Base-by-base conservation (phyloP, 139 green algal genomes). In the Nannochloris sp. region DNA sequence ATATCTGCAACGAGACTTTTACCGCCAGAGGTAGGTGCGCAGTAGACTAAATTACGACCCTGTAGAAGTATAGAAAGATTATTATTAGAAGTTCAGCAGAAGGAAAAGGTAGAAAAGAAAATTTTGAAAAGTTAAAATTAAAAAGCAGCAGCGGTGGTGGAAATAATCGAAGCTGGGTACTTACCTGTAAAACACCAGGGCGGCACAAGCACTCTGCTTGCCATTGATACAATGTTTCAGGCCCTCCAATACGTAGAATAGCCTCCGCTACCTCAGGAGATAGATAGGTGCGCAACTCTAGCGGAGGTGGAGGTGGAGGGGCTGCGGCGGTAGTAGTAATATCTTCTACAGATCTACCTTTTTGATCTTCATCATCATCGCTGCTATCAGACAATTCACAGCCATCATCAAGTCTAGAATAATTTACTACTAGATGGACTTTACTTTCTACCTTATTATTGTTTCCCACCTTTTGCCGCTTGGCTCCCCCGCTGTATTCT, bases 1-100 rank as follows among this genome's bases (percentile, higher is more conserved):
- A 95, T 62, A 60, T 96, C 88, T 2, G 89, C 87, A 3, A 96
- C 90, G 65, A 94, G 63, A 30, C 71, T 86, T 77, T 96, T 96
- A 33, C 90, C 90, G 14, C 87, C 86, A 37, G 74, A 87, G 31
- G 90, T 96, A 25, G 90, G 90, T 8, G 90, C 90, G 59, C 76
- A 88, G 82, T 91, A 95, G 36, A 96, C 81, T 54, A 96, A 63
- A 79, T 71, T 68, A 42, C 57, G 30, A 25, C 59, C 68, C 68
- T 75, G 65, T 24, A 57, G n/a, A 19, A 47, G n/a, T n/a, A 44
- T 19, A 12, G 24, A 60, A 34, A 30, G 29, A 12, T 19, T 57
- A 1, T 25, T 7, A 60, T 14, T 31, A 3, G 19, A 3, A 19
- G 42, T 51, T 51, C 19, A 51, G 42, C 19, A 51, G 2, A 60